Base-by-base conservation (phyloP, 2,329 filamentous ascomycete genomes). In the Aspergillus sclerotialis region DNA sequence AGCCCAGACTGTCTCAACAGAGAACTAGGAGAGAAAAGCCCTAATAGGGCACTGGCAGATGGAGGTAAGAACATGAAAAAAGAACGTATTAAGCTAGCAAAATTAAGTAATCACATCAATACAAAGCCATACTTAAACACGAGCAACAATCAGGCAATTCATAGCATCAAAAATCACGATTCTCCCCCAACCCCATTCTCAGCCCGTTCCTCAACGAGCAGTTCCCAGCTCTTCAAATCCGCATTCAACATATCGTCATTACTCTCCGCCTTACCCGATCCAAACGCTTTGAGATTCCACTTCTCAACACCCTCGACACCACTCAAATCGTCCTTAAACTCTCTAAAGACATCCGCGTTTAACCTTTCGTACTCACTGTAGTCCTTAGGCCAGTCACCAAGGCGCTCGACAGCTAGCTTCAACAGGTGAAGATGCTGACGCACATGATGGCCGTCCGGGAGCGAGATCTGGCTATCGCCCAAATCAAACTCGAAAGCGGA, bases 291-390 rank as follows among this genome's bases (percentile, higher is more conserved):
- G 9, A 64, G 49, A 34, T 60, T 51, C 69, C 68, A 71, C 53
- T 67, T 69, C 53, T 70, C 68, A 1, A 68, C 62, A 1, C 65
- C 66, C 37, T 66, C 60, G 1, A 61, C 49, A 1, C 58, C 61
- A 44, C 64, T 61, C 47, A 71, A 51, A 17, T 61, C 55, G 4
- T 44, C 36, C 4, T 52, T 51, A 41, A 64, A 73, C 12, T 53
- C 50, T 4, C 53, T 44, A 50, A 68, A 69, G 5, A 72, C 32
- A 30, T 68, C 58, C 1, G 59, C 61, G 31, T 67, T 69, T 33
- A 75, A 49, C 4, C 55, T 56, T 47, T 71, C 62, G 42, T 73
- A 73, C 46, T 71, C 67, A 7, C 42, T 51, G 43, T 64, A 67
- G 4, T 64, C 53, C 56, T 72, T 75, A 5, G 68, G 64, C 60